A percentile compares a stretch with the other conserved stretches of the same genome.
Evolutionary conservation across 768 basidiomycete genomes (phyloP).

Genomic region (Phaeotremella skinneri): DNA sequence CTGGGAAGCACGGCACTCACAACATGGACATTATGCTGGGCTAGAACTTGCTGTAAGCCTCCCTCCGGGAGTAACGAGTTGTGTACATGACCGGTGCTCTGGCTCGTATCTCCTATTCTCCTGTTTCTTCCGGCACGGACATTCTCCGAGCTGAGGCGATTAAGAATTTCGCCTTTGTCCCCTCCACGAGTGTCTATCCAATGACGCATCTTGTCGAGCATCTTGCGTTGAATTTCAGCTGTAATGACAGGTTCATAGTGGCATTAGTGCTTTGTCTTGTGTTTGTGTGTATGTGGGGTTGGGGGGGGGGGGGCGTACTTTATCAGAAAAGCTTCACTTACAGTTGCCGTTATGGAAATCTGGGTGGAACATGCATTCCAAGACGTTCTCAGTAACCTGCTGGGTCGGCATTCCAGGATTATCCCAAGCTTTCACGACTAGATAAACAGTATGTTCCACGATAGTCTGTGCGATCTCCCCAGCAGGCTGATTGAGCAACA

Average conservation of each 20-base stretch:
- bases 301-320: too few species aligned
- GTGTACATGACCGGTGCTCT: constrained; percentile 41
- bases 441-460: constrained; percentile 64
- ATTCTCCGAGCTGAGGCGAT: constrained; percentile 38
- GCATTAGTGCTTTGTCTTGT: too few species aligned
- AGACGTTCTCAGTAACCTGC: constrained; percentile 43
- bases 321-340: constrained; percentile 20
- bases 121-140: constrained; percentile 44
- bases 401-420: constrained; percentile 54
- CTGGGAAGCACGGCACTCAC: constrained; percentile 25
- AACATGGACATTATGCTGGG: constrained; percentile 48
- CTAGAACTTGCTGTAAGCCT: constrained; percentile 46
- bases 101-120: constrained; percentile 43
- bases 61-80: constrained; percentile 42
- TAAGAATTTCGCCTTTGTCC: constrained; percentile 44
- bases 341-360: constrained; percentile 42
- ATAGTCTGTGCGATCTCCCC: constrained; percentile 69
- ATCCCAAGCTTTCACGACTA: constrained; percentile 80
- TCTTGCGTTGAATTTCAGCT: constrained; percentile 45
- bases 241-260: background rate
- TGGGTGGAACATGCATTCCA: constrained; percentile 50
- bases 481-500: constrained; percentile 71
- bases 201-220: constrained; percentile 41
- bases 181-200: constrained; percentile 35
- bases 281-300: too few species aligned